Base-by-base conservation (phyloP, 345 rosid species). In the Populus simonii region DNA sequence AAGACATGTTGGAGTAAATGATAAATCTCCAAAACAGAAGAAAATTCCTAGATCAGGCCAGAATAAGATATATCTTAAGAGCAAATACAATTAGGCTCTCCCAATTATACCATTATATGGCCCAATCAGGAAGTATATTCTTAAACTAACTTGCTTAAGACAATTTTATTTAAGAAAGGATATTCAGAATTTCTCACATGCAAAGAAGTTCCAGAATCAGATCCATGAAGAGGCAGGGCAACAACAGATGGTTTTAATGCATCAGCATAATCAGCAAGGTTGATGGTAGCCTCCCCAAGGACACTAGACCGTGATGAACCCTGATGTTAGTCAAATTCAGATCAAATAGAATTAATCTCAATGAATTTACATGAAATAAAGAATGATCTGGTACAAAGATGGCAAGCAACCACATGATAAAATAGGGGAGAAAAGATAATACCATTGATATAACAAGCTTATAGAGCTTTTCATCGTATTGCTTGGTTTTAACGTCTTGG, bases 251-350 rank as follows among this genome's bases (percentile, higher is more conserved):
- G 99, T 80, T 92, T 92, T 67, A 85, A 80, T 71, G 98, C 99
- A 79, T 91, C 98, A 77, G 92, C 92, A 88, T 92, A 92, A 84
- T 92, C 93, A 80, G 99, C 90, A 82, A 96, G 97, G 86, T 96
- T 90, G 82, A 96, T 93, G 31, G 86, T 81, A 55, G 94, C 96
- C 86, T 96, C 99, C 61, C 99, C 99, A 66, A 96, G 99, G 61
- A 93, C 83, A 84, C 91, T 87, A 70, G 99, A 88, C 73, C 99
- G 82, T 31, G 99, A 91, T 79, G 98, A 88, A 76, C 99, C 99
- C 98, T 96, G 86, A 70, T 70, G 59, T 79, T 78, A 70, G 78
- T 63, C 61, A 80, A 65, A 83, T 79, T 68, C 68, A 76, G 71
- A 57, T 45, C 72, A 83, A 76, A 76, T 59, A 70, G 25, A 74